These are phyloP conservation scores for Scutellospora calospora DNA, from an alignment of 371 early-diverging fungal genomes.

Conservation along the genomic window DNA sequence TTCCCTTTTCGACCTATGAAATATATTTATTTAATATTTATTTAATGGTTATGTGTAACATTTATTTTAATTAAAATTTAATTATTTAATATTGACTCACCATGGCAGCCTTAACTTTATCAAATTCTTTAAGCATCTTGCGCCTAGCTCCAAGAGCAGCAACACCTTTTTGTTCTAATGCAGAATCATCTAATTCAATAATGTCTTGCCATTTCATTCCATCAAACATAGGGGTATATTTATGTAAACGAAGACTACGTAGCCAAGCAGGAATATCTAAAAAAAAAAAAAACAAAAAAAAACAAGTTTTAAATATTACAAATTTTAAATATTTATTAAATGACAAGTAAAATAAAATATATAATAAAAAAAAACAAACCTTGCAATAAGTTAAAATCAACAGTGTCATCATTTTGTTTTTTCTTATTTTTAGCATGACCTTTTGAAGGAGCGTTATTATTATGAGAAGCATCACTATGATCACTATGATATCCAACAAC, in stretches of 20 bases:
- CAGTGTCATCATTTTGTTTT: constrained; percentile 75
- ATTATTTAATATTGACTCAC: neutral
- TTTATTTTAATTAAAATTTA: neutral
- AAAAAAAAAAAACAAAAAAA: neutral
- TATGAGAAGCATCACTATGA: constrained; percentile 66
- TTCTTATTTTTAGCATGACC: constrained; percentile 62
- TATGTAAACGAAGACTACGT: constrained; percentile 90
- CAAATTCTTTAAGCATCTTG: constrained; percentile 96
- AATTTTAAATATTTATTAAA: neutral
- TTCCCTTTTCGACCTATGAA: constrained; percentile 2
- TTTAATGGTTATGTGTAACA: neutral
- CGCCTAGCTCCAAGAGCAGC: constrained; percentile 93
- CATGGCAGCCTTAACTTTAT: constrained; percentile 71
- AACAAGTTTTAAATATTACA: neutral
- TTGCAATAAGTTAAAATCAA: constrained; percentile 77
- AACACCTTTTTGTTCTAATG: constrained; percentile 86
- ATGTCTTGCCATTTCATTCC: constrained; percentile 89
- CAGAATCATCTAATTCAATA: constrained; percentile 84
- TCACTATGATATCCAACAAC: constrained; percentile 66
- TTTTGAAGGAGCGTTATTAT: constrained; percentile 51
- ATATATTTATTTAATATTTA: too few species aligned
- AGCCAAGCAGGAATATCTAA: constrained; percentile 94
- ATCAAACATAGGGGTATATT: constrained; percentile 90
- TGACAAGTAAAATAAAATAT: constrained; percentile 3
- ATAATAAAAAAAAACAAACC: constrained; percentile 56